Evolutionary conservation across 176 grass and related monocot genomes (phyloP).

Genomic region (Ensete ventricosum): DNA sequence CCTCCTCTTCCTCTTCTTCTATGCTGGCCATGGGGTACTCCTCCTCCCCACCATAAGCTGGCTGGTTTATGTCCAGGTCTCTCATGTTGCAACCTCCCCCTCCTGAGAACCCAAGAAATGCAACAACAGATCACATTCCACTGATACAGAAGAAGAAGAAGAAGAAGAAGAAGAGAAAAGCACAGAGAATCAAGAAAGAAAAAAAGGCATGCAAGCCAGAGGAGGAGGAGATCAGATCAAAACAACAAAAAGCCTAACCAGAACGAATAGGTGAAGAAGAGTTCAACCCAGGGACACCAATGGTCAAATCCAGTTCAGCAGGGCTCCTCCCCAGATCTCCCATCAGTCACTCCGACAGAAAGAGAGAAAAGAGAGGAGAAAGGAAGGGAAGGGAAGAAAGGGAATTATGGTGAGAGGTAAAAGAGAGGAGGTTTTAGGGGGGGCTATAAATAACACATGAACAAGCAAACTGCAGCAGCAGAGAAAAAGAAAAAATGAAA

Average conservation of each 20-base stretch:
- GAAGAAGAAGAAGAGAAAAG: neutral
- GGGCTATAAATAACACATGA: slow-evolving; percentile 1
- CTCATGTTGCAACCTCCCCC: slow-evolving; percentile 48
- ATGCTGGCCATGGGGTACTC: slow-evolving; percentile 68
- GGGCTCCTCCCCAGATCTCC: slow-evolving; percentile 41
- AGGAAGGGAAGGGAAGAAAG: neutral
- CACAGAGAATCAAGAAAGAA: neutral
- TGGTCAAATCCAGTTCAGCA: slow-evolving; percentile 89
- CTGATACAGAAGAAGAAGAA: neutral
- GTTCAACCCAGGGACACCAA: slow-evolving; percentile 71
- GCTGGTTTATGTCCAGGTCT: slow-evolving; percentile 93
- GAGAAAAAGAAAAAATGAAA: neutral
- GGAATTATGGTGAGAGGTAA: neutral
- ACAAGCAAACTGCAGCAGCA: neutral
- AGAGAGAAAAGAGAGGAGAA: neutral
- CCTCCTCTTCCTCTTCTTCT: slow-evolving; percentile 58
- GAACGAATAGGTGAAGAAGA: slow-evolving; percentile 51
- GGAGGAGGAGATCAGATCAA: neutral
- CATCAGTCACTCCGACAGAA: slow-evolving; percentile 15
- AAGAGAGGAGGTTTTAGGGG: neutral
- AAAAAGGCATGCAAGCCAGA: neutral
- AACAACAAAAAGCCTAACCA: slow-evolving; percentile 21
- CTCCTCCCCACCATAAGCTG: slow-evolving; percentile 68
- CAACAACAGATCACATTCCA: neutral
- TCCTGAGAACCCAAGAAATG: slow-evolving; percentile 25